phyloP scores from a whole-genome alignment of 169 alveolate genomes.

The Cytauxzoon felis region DNA sequence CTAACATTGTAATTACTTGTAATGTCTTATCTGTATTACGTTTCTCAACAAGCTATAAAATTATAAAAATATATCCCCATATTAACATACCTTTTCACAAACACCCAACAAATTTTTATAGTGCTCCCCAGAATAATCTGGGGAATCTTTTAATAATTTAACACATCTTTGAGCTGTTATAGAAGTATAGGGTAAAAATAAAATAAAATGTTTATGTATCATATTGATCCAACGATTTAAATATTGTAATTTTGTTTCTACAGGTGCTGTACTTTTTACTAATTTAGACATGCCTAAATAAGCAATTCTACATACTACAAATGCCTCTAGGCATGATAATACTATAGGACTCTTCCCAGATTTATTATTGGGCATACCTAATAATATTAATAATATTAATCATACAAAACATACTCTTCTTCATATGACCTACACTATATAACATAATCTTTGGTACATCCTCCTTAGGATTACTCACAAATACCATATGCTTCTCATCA shows the following conservation, averaged over 20 bases:
- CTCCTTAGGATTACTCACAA: constrained; percentile 33
- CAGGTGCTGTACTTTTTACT: constrained; percentile 31
- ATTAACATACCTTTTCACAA: constrained; percentile 19
- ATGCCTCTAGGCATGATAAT: constrained; percentile 53
- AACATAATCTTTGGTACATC: constrained; percentile 53
- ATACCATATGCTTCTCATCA: constrained; percentile 49
- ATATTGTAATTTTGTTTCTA: constrained; percentile 35
- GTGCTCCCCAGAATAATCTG: constrained; percentile 11
- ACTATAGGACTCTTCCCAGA: constrained; percentile 50
- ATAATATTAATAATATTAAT: background rate
- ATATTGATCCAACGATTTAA: constrained; percentile 49
- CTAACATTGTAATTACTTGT: constrained; percentile 59
- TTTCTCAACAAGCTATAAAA: constrained; percentile 28
- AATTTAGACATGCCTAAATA: constrained; percentile 32
- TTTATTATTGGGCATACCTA: constrained; percentile 46
- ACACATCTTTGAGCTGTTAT: constrained; percentile 59
- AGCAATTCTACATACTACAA: constrained; percentile 49
- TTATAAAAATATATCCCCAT: background rate
- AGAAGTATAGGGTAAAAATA: constrained; percentile 51
- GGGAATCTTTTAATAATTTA: constrained; percentile 10
- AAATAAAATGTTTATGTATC: constrained; percentile 51
- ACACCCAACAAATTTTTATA: constrained; percentile 22
- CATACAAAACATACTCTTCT: constrained; percentile 30
- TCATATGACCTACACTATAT: constrained; percentile 51
- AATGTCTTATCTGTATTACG: constrained; percentile 26